These are phyloP conservation scores for Phoma sp. DNA, from an alignment of 2,329 filamentous ascomycete species.

Conservation along the genomic window DNA sequence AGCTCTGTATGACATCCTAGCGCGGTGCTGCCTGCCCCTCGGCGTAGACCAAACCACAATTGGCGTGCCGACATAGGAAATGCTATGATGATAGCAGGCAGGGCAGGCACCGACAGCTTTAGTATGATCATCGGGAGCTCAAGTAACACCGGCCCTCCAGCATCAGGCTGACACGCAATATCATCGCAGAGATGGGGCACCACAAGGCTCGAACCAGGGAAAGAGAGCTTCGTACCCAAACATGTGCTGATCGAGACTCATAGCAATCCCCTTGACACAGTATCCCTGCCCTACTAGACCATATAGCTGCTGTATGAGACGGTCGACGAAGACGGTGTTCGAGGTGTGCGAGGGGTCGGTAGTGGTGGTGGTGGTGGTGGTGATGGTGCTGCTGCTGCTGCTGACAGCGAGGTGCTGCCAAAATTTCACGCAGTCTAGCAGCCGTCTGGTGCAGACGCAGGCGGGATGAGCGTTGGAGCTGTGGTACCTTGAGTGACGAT, in stretches of 20 bases:
- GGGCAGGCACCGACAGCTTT: conserved; percentile 26
- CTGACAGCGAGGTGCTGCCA: conserved; percentile 29
- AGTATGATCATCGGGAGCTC: conserved; percentile 15
- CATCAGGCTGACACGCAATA: not conserved
- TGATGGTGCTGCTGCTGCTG: conserved; percentile 8
- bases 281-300: conserved; percentile 33
- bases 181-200: conserved; percentile 9
- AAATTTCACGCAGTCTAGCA: conserved; percentile 25
- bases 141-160: conserved; percentile 18
- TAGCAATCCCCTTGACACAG: conserved; percentile 44
- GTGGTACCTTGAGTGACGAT: conserved; percentile 37
- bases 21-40: conserved; percentile 47
- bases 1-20: conserved; percentile 31
- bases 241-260: conserved; percentile 51
- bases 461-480: conserved; percentile 33
- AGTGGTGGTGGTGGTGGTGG: conserved; percentile 22
- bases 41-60: conserved; percentile 35
- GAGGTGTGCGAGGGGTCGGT: conserved; percentile 24
- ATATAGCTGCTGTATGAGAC: conserved; percentile 37
- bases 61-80: conserved; percentile 26
- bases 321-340: conserved; percentile 22
- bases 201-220: conserved; percentile 19
- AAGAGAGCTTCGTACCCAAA: conserved; percentile 47
- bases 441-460: conserved; percentile 28
- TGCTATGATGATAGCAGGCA: conserved; percentile 27